Conservation (phyloP, 495 filamentous ascomycete species). For the Xylaria grammica region DNA sequence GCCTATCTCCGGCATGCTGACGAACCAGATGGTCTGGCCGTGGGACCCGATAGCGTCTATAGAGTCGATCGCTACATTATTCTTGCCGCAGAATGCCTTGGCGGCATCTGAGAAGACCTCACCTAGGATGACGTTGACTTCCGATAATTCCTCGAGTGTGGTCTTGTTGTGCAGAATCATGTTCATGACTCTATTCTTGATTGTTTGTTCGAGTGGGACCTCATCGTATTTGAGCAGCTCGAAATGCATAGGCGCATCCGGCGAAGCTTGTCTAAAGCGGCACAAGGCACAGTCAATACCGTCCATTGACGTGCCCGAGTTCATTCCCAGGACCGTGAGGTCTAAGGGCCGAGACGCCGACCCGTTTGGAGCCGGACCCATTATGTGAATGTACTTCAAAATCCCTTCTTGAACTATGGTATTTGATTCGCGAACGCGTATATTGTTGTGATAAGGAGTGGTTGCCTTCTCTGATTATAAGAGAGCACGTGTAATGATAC, state of each 20-base stretch:
- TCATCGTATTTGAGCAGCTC: constrained; percentile 50
- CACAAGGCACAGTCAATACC: constrained; percentile 59
- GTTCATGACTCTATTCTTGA: constrained; percentile 61
- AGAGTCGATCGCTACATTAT: constrained; percentile 49
- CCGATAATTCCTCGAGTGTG: constrained; percentile 56
- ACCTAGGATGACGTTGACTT: constrained; percentile 59
- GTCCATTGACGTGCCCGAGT: constrained; percentile 56
- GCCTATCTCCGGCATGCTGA: constrained; percentile 56
- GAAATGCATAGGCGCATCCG: constrained; percentile 55
- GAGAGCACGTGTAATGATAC: background rate
- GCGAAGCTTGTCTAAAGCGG: constrained; percentile 55
- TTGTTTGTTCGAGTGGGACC: constrained; percentile 53
- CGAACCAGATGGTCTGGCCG: constrained; percentile 64
- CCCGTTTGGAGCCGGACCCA: constrained; percentile 10
- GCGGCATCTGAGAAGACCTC: constrained; percentile 58
- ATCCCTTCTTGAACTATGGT: background rate
- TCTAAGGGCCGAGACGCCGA: constrained; percentile 34
- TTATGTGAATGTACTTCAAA: constrained; percentile 1
- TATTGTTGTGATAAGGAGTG: background rate
- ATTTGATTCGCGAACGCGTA: no score
- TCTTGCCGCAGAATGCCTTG: constrained; percentile 51
- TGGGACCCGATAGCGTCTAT: constrained; percentile 64
- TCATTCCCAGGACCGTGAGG: constrained; percentile 58
- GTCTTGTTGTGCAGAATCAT: constrained; percentile 60
- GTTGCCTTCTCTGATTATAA: background rate